phyloP scores from a whole-genome alignment of 2,329 filamentous ascomycete genomes.

The Coleophoma cylindrospora region DNA sequence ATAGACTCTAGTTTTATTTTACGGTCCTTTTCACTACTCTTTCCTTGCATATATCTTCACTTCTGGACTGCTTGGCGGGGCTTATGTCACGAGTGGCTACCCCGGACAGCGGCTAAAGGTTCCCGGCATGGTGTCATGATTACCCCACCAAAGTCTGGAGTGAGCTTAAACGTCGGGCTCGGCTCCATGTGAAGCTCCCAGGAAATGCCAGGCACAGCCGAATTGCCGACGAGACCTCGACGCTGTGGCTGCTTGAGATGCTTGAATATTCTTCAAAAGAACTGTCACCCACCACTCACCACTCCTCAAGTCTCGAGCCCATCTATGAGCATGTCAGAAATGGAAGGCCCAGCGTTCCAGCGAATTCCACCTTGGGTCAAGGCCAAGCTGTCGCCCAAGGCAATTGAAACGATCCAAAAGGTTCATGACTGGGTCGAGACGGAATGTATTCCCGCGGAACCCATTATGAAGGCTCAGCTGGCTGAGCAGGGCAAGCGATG shows the following conservation, averaged over 20 bases:
- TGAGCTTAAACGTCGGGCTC: slow-evolving; percentile 5
- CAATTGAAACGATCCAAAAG: slow-evolving; percentile 35
- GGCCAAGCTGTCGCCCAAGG: slow-evolving; percentile 25
- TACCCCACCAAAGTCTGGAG: not conserved
- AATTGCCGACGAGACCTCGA: not conserved
- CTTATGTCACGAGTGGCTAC: not conserved
- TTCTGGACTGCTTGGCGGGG: not conserved
- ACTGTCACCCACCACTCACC: not conserved
- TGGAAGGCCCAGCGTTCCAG: slow-evolving; percentile 29
- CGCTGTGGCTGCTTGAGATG: not conserved
- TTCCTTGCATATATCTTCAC: too few relatives aligned
- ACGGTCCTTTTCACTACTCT: too few relatives aligned
- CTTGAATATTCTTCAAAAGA: not conserved
- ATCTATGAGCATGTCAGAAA: not conserved
- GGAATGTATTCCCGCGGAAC: slow-evolving; percentile 37
- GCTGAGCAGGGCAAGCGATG: slow-evolving; percentile 26
- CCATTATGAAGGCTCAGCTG: slow-evolving; percentile 34
- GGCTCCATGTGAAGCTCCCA: not conserved
- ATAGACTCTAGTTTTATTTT: too few relatives aligned
- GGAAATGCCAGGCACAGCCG: not conserved
- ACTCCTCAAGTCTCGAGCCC: not conserved
- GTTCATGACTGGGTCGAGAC: slow-evolving; percentile 38
- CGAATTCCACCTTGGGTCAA: slow-evolving; percentile 35
- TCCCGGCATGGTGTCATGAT: slow-evolving; percentile 1
- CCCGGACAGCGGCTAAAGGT: slow-evolving; percentile 4